Percentiles rank a stretch among this genome's conserved stretches.
Conservation (phyloP, 345 rosid species). For the Atalantia buxifolia region DNA sequence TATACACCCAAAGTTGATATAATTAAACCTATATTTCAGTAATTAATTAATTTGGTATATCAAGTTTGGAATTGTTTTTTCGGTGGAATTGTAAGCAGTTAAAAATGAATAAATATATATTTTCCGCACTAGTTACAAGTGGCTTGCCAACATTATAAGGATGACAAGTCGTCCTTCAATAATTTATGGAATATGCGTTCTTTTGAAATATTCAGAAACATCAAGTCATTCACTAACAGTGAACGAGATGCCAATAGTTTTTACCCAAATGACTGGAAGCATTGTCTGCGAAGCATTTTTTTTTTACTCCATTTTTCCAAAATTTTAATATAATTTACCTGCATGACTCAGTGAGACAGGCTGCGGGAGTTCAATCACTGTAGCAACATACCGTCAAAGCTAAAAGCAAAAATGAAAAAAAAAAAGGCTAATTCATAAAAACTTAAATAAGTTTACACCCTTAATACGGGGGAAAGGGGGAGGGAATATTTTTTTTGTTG, state of each 20-base stretch:
- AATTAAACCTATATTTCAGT: too few species aligned
- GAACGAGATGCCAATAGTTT: background rate
- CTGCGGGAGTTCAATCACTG: background rate
- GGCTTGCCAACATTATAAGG: too few species aligned
- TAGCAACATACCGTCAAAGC: background rate
- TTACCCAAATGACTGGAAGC: background rate
- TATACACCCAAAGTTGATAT: too few species aligned
- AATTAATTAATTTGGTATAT: too few species aligned
- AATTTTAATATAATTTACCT: too few species aligned
- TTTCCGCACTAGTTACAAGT: too few species aligned
- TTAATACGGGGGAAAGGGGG: background rate
- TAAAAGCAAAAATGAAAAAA: background rate
- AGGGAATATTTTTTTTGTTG: background rate
- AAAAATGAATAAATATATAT: too few species aligned
- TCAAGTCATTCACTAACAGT: background rate
- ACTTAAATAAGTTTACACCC: background rate
- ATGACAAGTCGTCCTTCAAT: background rate
- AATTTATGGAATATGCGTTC: background rate
- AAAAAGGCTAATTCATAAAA: background rate
- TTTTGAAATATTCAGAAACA: background rate
- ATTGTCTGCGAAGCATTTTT: background rate
- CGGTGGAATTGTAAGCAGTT: too few species aligned
- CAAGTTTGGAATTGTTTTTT: too few species aligned
- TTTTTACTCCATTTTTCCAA: too few species aligned
- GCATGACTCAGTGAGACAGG: background rate